Base-by-base conservation (phyloP, 2,329 filamentous ascomycete species). In the Aspergillus sp. region DNA sequence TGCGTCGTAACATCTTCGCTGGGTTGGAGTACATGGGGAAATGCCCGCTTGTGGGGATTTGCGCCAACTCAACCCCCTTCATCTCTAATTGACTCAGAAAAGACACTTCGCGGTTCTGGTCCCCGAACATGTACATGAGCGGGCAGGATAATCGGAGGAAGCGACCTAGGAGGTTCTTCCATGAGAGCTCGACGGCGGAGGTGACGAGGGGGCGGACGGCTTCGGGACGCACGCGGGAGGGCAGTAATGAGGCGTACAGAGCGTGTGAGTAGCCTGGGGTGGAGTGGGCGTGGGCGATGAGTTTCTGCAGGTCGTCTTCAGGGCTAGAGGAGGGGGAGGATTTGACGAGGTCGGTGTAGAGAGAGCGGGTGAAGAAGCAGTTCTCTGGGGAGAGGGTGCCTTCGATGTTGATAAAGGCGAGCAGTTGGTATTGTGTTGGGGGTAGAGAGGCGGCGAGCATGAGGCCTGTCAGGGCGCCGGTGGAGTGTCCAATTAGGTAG, bases 401-500 rank as follows among this genome's bases (percentile, higher is more conserved):
- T 19, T 54, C 39, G 52, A 54, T 44, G 23, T 54, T 42, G 13
- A 54, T 42, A n/a, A 54, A 54, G 21, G 36, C 39, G 13, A 54
- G 21, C 3, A 44, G 10, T 50, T 32, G 47, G 41, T 10, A 44
- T 19, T 50, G 47, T 10, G 47, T 27, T 13, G 13, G n/a, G 13
- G 21, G 38, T 8, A 42, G 36, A 3, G 13, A 15, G 25, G 23
- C 11, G 15, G 52, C 52, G 3, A 54, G 52, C n/a, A 54, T 41
- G 19, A 54, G 38, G 15, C 23, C 52, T 8, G 52, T 54, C 2
- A 54, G 38, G 2, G 36, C 52, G 15, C 52, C 52, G 21, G 39
- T 54, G 23, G 52, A 54, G 52, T 54, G 52, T 7, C 52, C 52
- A 15, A 54, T 54, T 13, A 54, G 38, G 23, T 54, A 42, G 52